Evolutionary conservation across 75 land plant species (phyloP), one percentile per base, ranked within the genome.

Genomic region (Selaginella moellendorffii): DNA sequence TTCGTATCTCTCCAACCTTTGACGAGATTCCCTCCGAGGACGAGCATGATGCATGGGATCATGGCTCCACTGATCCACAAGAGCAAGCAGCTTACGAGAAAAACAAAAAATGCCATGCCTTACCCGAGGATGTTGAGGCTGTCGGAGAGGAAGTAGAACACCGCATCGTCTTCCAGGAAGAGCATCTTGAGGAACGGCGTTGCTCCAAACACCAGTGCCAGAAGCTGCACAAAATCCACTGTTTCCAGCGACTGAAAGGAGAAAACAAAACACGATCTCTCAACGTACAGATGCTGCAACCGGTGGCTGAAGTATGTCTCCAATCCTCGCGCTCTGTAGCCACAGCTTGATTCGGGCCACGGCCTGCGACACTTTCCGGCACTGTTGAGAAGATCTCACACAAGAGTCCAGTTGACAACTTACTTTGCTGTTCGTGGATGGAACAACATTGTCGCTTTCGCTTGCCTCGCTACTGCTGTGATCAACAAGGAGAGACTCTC

Each of bases 21-120:
- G 8, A 80, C 80, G 46, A 92, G 80, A 72, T 88, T 92, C 24
- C 96, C 97, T 30, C 97, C 97, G 28, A 92, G 75, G 28, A 85
- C 96, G 58, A 92, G 76, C 76, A 92, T 68, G 63, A 88, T 92
- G 71, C 96, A 92, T 18, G 97, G 97, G 36, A 92, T 82, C 85
- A 89, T 92, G 0, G 97, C 97, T 63, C 78, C 90, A 68, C 97
- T 92, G 96, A n/a, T n/a, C n/a, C n/a, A n/a, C n/a, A n/a, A n/a
- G n/a, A n/a, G n/a, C n/a, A n/a, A n/a, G n/a, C n/a, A n/a, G n/a
- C n/a, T n/a, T n/a, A n/a, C n/a, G n/a, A n/a, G n/a, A n/a, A n/a
- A n/a, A n/a, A n/a, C n/a, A n/a, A n/a, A n/a, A n/a, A n/a, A n/a
- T n/a, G n/a, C n/a, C n/a, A n/a, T n/a, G n/a, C n/a, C 24, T 20